phyloP scores from a whole-genome alignment of 345 rosid species.

The Eucalyptus globulus region DNA sequence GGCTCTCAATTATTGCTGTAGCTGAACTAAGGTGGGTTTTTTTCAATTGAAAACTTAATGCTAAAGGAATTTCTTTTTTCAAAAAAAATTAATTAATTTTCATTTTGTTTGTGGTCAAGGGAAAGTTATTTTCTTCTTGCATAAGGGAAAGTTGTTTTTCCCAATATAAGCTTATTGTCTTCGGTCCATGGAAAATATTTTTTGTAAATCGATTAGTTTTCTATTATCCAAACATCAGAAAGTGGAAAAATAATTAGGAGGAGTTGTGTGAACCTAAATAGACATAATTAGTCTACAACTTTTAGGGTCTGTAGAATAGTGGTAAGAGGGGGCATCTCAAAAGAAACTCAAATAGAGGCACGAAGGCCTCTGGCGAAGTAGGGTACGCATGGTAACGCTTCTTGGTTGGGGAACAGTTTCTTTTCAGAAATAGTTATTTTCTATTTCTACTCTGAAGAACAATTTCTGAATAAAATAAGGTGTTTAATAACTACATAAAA shows the following conservation, averaged over 20 bases:
- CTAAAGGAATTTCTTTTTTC: not conserved
- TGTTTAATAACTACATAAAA: no score
- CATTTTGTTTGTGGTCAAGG: not conserved
- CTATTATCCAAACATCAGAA: rapidly evolving
- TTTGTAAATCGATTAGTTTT: no score
- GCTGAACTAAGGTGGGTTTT: not conserved
- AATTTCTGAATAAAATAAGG: no score
- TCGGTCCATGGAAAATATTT: not conserved
- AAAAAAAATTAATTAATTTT: no score
- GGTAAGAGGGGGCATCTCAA: no score
- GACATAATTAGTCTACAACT: rapidly evolving
- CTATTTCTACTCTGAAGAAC: no score
- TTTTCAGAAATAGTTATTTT: no score
- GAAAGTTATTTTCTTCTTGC: not conserved
- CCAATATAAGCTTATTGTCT: not conserved
- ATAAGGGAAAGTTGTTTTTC: not conserved
- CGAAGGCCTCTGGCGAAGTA: not conserved
- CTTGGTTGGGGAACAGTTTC: no score
- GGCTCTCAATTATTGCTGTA: not conserved
- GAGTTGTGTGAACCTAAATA: not conserved
- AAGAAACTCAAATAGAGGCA: no score
- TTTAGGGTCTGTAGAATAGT: not conserved
- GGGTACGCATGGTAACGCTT: no score
- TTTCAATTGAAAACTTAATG: no score
- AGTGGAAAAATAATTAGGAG: no score